A percentile compares a stretch with the other conserved stretches of the same genome.
These are phyloP conservation scores for Linderina pennispora DNA, from an alignment of 192 early-diverging fungal genomes.

Conservation along the genomic window DNA sequence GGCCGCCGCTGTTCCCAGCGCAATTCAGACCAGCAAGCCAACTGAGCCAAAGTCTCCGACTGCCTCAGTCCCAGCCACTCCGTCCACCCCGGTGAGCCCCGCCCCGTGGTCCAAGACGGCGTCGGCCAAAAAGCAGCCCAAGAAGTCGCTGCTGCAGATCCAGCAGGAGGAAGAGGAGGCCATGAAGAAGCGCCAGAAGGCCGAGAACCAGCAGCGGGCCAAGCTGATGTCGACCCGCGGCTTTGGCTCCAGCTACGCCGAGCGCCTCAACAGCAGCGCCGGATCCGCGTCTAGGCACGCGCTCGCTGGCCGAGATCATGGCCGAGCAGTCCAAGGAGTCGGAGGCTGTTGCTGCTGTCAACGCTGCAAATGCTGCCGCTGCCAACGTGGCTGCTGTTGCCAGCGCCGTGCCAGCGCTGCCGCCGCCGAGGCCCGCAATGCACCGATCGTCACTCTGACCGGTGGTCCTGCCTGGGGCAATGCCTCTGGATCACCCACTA, in stretches of 20 bases:
- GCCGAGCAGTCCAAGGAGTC: constrained; percentile 37
- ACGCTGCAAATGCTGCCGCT: constrained; percentile 12
- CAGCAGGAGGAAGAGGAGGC: constrained; percentile 46
- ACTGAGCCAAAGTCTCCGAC: too few species aligned
- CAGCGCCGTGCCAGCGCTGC: constrained; percentile 18
- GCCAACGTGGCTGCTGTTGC: constrained; percentile 11
- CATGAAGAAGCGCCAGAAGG: constrained; percentile 19
- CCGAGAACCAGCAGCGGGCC: constrained; percentile 16
- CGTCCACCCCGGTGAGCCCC: too few species aligned
- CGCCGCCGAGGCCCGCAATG: constrained; percentile 1
- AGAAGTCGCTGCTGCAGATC: constrained; percentile 44
- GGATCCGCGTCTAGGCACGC: constrained; percentile 4
- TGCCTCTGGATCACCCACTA: too few species aligned
- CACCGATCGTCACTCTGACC: too few species aligned
- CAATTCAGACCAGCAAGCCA: too few species aligned
- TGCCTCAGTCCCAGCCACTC: too few species aligned
- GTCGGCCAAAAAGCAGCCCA: constrained; percentile 26
- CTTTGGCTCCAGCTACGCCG: constrained; percentile 31
- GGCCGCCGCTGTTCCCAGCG: neutral
- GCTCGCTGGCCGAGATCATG: constrained; percentile 39
- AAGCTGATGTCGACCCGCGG: constrained; percentile 1
- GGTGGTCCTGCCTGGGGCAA: neutral
- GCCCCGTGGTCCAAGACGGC: constrained; percentile 35
- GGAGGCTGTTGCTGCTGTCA: constrained; percentile 8
- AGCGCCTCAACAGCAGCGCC: constrained; percentile 9